phyloP scores from a whole-genome alignment of 2,329 filamentous ascomycete species.

The Chaetomiaceae sp. region DNA sequence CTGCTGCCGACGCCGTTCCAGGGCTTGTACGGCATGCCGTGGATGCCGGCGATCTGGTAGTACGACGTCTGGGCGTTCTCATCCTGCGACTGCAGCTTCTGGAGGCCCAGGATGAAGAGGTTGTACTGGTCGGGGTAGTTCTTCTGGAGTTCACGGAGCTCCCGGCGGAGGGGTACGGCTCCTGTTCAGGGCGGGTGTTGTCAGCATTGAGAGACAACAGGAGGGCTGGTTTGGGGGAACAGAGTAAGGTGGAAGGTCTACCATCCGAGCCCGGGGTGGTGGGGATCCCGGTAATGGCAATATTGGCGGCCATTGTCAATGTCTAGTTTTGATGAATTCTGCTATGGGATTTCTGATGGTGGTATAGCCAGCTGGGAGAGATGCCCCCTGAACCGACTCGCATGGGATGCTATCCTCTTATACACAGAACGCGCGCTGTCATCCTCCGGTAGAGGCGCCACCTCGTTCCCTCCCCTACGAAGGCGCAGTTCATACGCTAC shows the following conservation, averaged over 20 bases:
- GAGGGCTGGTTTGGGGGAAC: too few species aligned
- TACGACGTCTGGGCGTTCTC: slow-evolving; percentile 50
- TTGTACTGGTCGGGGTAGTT: slow-evolving; percentile 52
- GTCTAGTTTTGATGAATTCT: background rate
- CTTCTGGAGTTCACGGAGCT: slow-evolving; percentile 49
- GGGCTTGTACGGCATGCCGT: slow-evolving; percentile 54
- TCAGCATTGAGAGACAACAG: background rate
- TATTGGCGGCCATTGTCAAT: slow-evolving; percentile 22
- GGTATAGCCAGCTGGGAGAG: too few species aligned
- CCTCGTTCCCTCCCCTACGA: too few species aligned
- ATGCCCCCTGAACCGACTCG: too few species aligned
- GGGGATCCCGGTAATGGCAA: slow-evolving; percentile 24
- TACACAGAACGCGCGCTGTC: too few species aligned
- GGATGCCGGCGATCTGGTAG: slow-evolving; percentile 62
- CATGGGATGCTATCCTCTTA: too few species aligned
- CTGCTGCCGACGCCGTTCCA: slow-evolving; percentile 49
- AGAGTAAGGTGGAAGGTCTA: background rate
- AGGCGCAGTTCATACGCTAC: too few species aligned
- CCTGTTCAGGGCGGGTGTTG: slow-evolving; percentile 6
- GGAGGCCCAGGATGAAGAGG: slow-evolving; percentile 56
- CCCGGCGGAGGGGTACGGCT: slow-evolving; percentile 39
- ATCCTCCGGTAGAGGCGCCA: too few species aligned
- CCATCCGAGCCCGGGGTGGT: slow-evolving; percentile 22
- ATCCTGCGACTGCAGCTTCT: slow-evolving; percentile 48
- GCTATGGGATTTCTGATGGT: too few species aligned